Evolutionary conservation across 1,139 yeast species (phyloP).

Genomic region (Saccharomyces hybrid): DNA sequence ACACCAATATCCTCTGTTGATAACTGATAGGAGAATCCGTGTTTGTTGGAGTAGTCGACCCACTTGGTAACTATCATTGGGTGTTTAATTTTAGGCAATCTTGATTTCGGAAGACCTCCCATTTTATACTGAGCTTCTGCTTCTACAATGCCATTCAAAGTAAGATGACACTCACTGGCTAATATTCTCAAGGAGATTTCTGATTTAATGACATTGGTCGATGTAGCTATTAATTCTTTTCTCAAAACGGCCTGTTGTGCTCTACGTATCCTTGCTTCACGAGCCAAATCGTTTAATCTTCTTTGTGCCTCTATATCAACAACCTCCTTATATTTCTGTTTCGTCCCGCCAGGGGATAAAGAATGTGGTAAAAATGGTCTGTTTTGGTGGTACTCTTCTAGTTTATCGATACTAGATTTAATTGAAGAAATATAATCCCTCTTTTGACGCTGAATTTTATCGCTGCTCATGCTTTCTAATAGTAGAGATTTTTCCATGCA

Average conservation of each 20-base stretch:
- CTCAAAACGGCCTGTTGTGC: conserved; percentile 31
- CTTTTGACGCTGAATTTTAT: conserved; percentile 41
- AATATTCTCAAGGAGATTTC: conserved; percentile 35
- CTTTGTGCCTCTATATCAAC: conserved; percentile 31
- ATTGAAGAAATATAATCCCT: conserved; percentile 2
- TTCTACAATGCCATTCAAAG: conserved; percentile 38
- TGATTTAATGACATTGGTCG: conserved; percentile 29
- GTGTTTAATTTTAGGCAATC: conserved; percentile 39
- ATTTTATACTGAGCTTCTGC: conserved; percentile 39
- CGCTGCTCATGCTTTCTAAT: conserved; percentile 37
- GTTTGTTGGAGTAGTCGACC: conserved; percentile 96
- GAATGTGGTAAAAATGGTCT: conserved; percentile 71
- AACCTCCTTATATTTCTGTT: conserved; percentile 76
- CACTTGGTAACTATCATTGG: conserved; percentile 84
- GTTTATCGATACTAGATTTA: conserved; percentile 7
- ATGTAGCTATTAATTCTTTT: conserved; percentile 28
- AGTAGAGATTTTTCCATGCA: conserved; percentile 63
- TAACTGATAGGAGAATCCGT: conserved; percentile 90
- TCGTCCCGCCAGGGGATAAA: conserved; percentile 87
- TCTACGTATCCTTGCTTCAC: conserved; percentile 31
- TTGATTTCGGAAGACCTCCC: conserved; percentile 31
- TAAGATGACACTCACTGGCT: conserved; percentile 39
- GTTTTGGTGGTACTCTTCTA: conserved; percentile 7
- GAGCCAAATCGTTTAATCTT: conserved; percentile 29
- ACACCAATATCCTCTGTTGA: conserved; percentile 93